A percentile compares a stretch with the other conserved stretches of the same genome.
These are phyloP conservation scores for Westerdykella ornata DNA, from an alignment of 2,329 filamentous ascomycete species.

Conservation along the genomic window DNA sequence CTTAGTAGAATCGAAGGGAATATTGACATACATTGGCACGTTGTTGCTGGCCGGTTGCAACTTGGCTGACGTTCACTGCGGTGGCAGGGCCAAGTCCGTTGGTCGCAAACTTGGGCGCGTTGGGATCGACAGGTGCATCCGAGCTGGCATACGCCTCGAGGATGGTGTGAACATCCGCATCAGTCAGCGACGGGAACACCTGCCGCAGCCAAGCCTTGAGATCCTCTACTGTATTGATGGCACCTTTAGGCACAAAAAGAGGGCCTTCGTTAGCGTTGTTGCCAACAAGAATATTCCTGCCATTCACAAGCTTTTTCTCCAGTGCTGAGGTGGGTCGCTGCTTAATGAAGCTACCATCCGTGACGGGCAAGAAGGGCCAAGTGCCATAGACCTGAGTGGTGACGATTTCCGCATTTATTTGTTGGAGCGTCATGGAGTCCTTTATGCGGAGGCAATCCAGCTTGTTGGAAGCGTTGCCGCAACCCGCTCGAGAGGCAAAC, in stretches of 20 bases:
- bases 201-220: constrained; percentile 39
- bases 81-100: constrained; percentile 35
- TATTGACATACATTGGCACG: constrained; percentile 27
- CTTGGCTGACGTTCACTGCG: constrained; percentile 46
- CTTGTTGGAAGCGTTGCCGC: constrained; percentile 27
- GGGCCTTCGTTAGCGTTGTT: constrained; percentile 50
- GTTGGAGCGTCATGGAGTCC: constrained; percentile 34
- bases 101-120: constrained; percentile 25
- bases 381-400: constrained; percentile 35
- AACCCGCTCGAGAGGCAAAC: constrained; percentile 35
- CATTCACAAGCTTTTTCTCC: constrained; percentile 34
- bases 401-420: constrained; percentile 33
- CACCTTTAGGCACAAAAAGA: constrained; percentile 41
- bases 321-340: constrained; percentile 37
- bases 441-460: constrained; percentile 41
- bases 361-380: constrained; percentile 43
- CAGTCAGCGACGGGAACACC: constrained; percentile 35
- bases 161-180: constrained; percentile 35
- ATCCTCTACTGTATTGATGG: constrained; percentile 38
- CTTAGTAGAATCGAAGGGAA: constrained; percentile 10
- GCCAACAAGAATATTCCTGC: constrained; percentile 29
- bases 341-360: constrained; percentile 38
- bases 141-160: constrained; percentile 35
- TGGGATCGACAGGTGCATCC: constrained; percentile 19
- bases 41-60: constrained; percentile 51